Conservation (phyloP, 192 early-diverging fungal species). For the Coemansia sp. region DNA sequence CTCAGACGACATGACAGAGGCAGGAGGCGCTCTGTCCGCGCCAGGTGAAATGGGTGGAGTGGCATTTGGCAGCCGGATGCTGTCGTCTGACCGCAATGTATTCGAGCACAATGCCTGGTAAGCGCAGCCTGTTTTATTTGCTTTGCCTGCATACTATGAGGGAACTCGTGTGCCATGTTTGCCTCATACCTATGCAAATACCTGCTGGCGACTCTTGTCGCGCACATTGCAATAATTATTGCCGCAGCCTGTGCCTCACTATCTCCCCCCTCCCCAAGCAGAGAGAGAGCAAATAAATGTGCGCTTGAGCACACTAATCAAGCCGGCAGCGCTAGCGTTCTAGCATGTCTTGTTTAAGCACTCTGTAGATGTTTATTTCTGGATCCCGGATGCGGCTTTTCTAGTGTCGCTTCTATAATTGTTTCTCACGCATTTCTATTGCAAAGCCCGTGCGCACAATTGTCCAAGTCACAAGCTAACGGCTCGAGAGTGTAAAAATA, state of each 20-base stretch:
- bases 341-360: background rate
- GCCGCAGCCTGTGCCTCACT: background rate
- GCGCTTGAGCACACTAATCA: background rate
- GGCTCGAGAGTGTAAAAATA: background rate
- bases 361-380: background rate
- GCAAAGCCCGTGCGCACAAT: background rate
- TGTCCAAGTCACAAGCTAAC: background rate
- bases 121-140: conserved; percentile 9
- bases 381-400: background rate
- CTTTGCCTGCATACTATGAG: background rate
- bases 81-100: conserved; percentile 72
- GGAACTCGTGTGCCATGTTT: background rate
- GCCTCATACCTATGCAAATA: background rate
- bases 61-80: conserved; percentile 72
- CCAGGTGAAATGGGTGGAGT: background rate
- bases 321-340: background rate
- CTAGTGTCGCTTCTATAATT: background rate
- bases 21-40: conserved; percentile 1
- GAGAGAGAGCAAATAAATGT: background rate
- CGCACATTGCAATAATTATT: background rate
- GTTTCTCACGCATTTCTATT: background rate
- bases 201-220: background rate
- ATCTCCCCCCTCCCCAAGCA: background rate
- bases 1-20: conserved; percentile 4
- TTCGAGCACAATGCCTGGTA: conserved; percentile 95